These are phyloP conservation scores for Prosopis cineraria DNA, from an alignment of 306 rosid species.

Conservation along the genomic window DNA sequence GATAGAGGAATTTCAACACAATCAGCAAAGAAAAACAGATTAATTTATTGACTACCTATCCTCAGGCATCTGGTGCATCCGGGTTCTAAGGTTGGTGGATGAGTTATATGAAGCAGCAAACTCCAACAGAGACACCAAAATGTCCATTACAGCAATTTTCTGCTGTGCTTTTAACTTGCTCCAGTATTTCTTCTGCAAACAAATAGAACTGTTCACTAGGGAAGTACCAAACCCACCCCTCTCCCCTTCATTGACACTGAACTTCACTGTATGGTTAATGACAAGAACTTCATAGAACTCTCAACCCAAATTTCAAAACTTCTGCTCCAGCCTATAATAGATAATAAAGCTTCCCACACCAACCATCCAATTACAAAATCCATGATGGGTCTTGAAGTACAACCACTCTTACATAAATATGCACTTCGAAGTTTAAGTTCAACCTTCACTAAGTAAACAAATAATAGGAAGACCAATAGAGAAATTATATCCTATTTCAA, in stretches of 20 bases:
- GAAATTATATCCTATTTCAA: constrained; percentile 9
- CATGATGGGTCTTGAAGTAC: constrained; percentile 29
- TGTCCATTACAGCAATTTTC: constrained; percentile 81
- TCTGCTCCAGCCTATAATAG: background rate
- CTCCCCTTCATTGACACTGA: constrained; percentile 7
- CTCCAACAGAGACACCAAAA: constrained; percentile 78
- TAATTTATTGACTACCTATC: constrained; percentile 60
- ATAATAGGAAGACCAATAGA: constrained; percentile 28
- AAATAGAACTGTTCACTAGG: constrained; percentile 30
- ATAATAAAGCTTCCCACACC: background rate
- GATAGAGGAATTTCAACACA: constrained; percentile 26
- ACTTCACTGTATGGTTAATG: constrained; percentile 10
- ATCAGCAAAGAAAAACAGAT: constrained; percentile 6
- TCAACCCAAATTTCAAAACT: constrained; percentile 27
- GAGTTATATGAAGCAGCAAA: constrained; percentile 95
- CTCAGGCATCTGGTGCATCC: constrained; percentile 85
- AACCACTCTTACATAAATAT: constrained; percentile 19
- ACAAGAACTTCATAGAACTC: constrained; percentile 12
- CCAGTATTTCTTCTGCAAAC: constrained; percentile 96
- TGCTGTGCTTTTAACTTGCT: constrained; percentile 69
- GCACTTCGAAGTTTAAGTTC: constrained; percentile 11
- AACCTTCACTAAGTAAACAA: constrained; percentile 23
- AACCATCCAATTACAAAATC: constrained; percentile 20
- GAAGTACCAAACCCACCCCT: constrained; percentile 19
- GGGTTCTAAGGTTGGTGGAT: constrained; percentile 77